Evolutionary conservation across 345 rosid species (phyloP), one percentile per base, ranked within the genome.

Genomic region (Sisymbrium altissimum): DNA sequence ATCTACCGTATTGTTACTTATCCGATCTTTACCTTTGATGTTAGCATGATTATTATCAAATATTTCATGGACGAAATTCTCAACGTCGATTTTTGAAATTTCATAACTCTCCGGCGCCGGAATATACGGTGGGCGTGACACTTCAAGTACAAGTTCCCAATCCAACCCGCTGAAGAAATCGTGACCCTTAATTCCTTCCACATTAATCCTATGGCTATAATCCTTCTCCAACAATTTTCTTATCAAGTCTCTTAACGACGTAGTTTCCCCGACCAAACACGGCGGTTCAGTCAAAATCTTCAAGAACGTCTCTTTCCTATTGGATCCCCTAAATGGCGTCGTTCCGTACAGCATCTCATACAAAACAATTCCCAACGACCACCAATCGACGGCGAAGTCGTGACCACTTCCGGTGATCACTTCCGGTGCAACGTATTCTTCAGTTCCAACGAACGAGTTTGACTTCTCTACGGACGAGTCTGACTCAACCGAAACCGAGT

Each of bases 381-480:
- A 89, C 94, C 88, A 88, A 74, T 92, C 98, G 1, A 87, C 94
- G 9, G 87, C 85, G 59, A 85, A 92, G 35, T 87, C 96, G 70
- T 63, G 59, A 92, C 81, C 29, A 92, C 78, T 76, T 92, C 97
- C 54, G 96, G 97, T 63, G 59, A 92, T 82, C 29, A 92, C 78
- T 76, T 92, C 97, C 54, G 96, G 97, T 35, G 97, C 87, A 35
- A 92, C 96, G 80, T 92, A 92, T 74, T 89, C 97, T 64, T 91
- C 97, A 3, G 97, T 92, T 53, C 96, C 97, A 1, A 92, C 97
- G 58, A 92, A 89, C 6, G 97, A 92, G 64, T 92, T 92, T 1
- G 87, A 86, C 69, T 86, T 89, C 75, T 66, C 86, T 3, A 57
- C n/a, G 0, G 82, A 32, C 23, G 56, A 70, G 54, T 72, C 78